Evolutionary conservation across 139 green algal species (phyloP).

Genomic region (Penium margaritaceum): DNA sequence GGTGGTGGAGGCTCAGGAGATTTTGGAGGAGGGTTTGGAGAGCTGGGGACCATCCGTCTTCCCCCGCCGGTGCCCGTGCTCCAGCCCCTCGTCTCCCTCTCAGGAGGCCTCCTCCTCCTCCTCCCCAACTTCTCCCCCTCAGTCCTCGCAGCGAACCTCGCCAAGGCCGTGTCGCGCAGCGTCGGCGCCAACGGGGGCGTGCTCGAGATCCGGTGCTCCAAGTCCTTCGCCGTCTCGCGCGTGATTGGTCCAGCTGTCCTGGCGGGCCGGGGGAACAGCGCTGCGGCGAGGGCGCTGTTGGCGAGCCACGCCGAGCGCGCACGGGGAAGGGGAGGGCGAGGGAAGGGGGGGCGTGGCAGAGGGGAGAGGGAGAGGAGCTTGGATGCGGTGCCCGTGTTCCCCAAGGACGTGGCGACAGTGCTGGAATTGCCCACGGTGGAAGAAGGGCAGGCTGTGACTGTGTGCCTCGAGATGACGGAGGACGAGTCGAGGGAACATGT

Average conservation of each 20-base stretch:
- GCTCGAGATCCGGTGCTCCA: constrained; percentile 45
- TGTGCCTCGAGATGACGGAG: constrained; percentile 28
- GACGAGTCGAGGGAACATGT: constrained; percentile 17
- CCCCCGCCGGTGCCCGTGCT: constrained; percentile 45
- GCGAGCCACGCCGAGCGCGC: no score
- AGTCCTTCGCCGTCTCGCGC: constrained; percentile 32
- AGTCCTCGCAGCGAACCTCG: no score
- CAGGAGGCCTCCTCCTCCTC: constrained; percentile 44
- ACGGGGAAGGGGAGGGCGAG: no score
- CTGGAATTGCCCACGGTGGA: constrained; percentile 42
- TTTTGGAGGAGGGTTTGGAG: no score
- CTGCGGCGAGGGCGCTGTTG: no score
- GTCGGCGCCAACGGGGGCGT: constrained; percentile 27
- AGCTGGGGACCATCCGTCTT: no score
- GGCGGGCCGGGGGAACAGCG: no score
- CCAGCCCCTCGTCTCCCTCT: constrained; percentile 23
- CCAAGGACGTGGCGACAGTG: background rate
- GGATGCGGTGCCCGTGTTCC: constrained; percentile 20
- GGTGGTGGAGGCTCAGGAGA: no score
- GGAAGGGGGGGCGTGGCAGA: background rate
- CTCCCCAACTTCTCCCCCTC: constrained; percentile 47
- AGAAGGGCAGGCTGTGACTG: constrained; percentile 28
- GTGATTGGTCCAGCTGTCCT: constrained; percentile 36
- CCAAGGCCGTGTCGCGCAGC: constrained; percentile 20
- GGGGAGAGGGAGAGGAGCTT: no score